phyloP scores from a whole-genome alignment of 2,329 filamentous ascomycete species.

The Phaeosphaeriaceae sp. region DNA sequence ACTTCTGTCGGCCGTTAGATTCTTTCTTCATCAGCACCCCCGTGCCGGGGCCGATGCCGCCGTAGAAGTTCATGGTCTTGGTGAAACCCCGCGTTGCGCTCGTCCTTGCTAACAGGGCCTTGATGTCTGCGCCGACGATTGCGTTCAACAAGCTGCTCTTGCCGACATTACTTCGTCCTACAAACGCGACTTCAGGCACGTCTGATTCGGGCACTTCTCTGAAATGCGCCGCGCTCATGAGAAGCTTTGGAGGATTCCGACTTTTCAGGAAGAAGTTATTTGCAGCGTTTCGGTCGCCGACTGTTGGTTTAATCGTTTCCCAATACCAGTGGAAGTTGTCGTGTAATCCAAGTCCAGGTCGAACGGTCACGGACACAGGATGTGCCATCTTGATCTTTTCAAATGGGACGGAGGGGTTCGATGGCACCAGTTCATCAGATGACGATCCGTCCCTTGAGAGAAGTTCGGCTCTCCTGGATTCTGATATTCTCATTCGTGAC shows the following conservation, averaged over 20 bases:
- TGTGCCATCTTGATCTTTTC: not conserved
- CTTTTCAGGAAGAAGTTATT: slow-evolving; percentile 53
- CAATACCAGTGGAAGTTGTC: slow-evolving; percentile 43
- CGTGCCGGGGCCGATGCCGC: slow-evolving; percentile 58
- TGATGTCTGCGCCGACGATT: slow-evolving; percentile 57
- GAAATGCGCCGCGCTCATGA: slow-evolving; percentile 69
- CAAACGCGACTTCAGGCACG: slow-evolving; percentile 70
- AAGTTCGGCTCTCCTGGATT: not conserved
- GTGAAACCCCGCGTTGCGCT: slow-evolving; percentile 69
- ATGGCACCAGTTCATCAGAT: slow-evolving; percentile 22
- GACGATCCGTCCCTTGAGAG: not conserved
- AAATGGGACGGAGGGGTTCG: slow-evolving; percentile 18
- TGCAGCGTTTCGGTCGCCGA: slow-evolving; percentile 28
- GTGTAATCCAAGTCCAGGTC: not conserved
- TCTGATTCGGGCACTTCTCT: slow-evolving; percentile 63
- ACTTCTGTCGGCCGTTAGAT: slow-evolving; percentile 30
- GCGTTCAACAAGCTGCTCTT: slow-evolving; percentile 74
- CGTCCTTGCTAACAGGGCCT: slow-evolving; percentile 52
- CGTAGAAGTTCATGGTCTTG: slow-evolving; percentile 71
- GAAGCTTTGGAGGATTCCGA: slow-evolving; percentile 56
- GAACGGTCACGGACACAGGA: not conserved
- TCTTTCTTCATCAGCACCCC: slow-evolving; percentile 34
- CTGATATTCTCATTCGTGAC: not conserved
- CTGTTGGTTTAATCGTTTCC: slow-evolving; percentile 37
- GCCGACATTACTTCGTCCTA: slow-evolving; percentile 75